Base-by-base conservation (phyloP, 176 grass and related monocot species). In the Aegilops sharonensis region DNA sequence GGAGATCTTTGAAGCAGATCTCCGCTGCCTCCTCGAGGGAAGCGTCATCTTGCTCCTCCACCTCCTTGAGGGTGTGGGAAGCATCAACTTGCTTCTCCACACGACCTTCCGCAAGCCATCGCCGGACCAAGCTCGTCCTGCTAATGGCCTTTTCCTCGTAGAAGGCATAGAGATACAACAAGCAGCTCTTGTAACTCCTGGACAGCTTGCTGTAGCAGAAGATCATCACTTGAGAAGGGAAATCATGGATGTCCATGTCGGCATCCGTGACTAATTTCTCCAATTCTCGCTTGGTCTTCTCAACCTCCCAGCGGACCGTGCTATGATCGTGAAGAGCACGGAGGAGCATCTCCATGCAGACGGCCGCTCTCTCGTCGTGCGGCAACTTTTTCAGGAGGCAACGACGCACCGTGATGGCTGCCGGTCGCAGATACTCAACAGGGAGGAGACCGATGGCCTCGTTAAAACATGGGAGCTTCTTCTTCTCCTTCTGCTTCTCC, bases 71-170 rank as follows among this genome's bases (percentile, higher is more conserved):
- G 40, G 40, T 31, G 30, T 2, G 30, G 30, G 30, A 43, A 10
- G 2, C 40, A 43, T 43, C 40, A 43, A 2, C 14, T 8, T 81
- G 42, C 7, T 2, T 52, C 5, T 5, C 29, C 20, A 57, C 21
- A 0, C 36, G 80, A 0, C 47, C 30, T 25, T 83, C 66, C 1
- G 80, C 80, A 6, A 36, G 27, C 72, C 83, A 85, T 45, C 83
- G 47, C 48, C 78, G 45, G 15, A 83, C 52, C 17, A 88, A 15
- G 43, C 47, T 82, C 6, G 78, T 88, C 54, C 57, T 88, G 15
- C 77, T 83, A 21, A 88, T 88, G 2, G 18, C 0, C 0, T 14
- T 11, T 31, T 80, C 48, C 1, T 68, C 14, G 1, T 6, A 36
- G 45, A 88, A 80, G 2, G 30, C 42, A 29, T 52, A 43, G 2